Percentiles rank a stretch among this genome's conserved stretches.
phyloP scores from a whole-genome alignment of 202 grass and related monocot genomes.

The Bolboschoenoplectus hybrid region DNA sequence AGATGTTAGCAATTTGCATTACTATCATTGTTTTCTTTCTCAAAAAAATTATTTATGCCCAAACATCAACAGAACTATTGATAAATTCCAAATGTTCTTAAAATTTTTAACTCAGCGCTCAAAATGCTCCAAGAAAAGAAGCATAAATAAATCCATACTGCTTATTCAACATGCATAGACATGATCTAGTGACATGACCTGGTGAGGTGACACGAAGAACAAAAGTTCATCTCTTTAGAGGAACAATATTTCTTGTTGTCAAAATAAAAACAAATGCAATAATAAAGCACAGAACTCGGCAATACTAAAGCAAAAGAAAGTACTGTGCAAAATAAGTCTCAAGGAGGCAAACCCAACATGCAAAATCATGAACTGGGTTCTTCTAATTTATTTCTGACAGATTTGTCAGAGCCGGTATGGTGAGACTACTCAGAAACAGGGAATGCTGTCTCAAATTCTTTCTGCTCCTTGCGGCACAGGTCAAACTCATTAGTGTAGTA shows the following conservation, averaged over 20 bases:
- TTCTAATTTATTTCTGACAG: constrained; percentile 70
- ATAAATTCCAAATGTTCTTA: not conserved
- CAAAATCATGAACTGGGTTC: constrained; percentile 54
- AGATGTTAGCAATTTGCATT: not conserved
- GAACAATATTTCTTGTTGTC: constrained; percentile 5
- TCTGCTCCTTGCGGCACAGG: constrained; percentile 88
- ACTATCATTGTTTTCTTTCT: too few relatives aligned
- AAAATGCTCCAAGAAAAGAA: not conserved
- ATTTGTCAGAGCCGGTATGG: constrained; percentile 24
- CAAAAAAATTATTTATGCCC: not conserved
- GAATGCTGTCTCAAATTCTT: constrained; percentile 79
- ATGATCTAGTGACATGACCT: constrained; percentile 17
- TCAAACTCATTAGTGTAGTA: constrained; percentile 98
- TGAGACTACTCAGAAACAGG: constrained; percentile 65
- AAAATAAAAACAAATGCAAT: constrained; percentile 24
- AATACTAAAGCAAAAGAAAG: constrained; percentile 23
- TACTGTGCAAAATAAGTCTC: constrained; percentile 37
- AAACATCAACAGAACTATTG: not conserved
- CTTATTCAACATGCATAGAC: constrained; percentile 19
- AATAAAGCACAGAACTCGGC: constrained; percentile 9
- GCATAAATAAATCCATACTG: constrained; percentile 9
- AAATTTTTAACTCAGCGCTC: not conserved
- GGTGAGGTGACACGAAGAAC: not conserved
- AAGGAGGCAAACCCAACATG: constrained; percentile 50
- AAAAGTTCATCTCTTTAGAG: constrained; percentile 30